Evolutionary conservation across 352 stramenopile genomes (phyloP).

Genomic region (Saprolegnia parasitica): DNA sequence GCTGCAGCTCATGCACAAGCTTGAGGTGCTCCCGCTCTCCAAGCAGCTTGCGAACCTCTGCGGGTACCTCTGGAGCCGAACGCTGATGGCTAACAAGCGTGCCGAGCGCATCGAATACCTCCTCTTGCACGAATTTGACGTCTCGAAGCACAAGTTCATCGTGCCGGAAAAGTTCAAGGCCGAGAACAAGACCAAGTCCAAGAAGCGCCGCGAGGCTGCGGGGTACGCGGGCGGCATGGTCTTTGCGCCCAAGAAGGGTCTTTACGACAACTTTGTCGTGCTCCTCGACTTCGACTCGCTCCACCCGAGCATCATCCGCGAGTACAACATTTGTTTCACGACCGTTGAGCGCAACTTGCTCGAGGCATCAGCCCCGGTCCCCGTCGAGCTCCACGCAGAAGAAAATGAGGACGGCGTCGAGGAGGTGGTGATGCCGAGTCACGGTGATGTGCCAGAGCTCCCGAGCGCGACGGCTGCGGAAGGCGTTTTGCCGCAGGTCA

Average conservation of each 20-base stretch:
- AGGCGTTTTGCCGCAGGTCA: slow-evolving; percentile 94
- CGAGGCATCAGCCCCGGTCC: slow-evolving; percentile 48
- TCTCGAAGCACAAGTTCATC: slow-evolving; percentile 95
- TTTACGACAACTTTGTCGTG: slow-evolving; percentile 99
- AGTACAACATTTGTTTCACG: slow-evolving; percentile 99
- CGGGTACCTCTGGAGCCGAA: slow-evolving; percentile 97
- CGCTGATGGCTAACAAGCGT: slow-evolving; percentile 94
- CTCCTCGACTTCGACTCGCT: slow-evolving; percentile 99
- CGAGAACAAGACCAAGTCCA: slow-evolving; percentile 45
- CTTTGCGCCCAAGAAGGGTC: slow-evolving; percentile 98
- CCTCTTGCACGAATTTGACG: slow-evolving; percentile 98
- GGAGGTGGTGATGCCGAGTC: slow-evolving; percentile 56
- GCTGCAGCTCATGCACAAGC: slow-evolving; percentile 94
- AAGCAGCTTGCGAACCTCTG: slow-evolving; percentile 98
- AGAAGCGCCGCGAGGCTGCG: slow-evolving; percentile 57
- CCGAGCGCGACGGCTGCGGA: slow-evolving; percentile 69
- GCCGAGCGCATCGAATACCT: slow-evolving; percentile 99
- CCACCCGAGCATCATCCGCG: slow-evolving; percentile 99
- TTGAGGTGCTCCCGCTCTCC: slow-evolving; percentile 97
- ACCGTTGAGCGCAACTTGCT: slow-evolving; percentile 90
- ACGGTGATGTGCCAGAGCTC: slow-evolving; percentile 84
- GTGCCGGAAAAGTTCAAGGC: slow-evolving; percentile 93
- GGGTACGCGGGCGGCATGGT: slow-evolving; percentile 99
- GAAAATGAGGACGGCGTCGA: slow-evolving; percentile 70
- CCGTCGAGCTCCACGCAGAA: slow-evolving; percentile 56